Evolutionary conservation across 192 early-diverging fungal species (phyloP), one percentile per base, ranked within the genome.

Genomic region (Fimicolochytrium jonesii): DNA sequence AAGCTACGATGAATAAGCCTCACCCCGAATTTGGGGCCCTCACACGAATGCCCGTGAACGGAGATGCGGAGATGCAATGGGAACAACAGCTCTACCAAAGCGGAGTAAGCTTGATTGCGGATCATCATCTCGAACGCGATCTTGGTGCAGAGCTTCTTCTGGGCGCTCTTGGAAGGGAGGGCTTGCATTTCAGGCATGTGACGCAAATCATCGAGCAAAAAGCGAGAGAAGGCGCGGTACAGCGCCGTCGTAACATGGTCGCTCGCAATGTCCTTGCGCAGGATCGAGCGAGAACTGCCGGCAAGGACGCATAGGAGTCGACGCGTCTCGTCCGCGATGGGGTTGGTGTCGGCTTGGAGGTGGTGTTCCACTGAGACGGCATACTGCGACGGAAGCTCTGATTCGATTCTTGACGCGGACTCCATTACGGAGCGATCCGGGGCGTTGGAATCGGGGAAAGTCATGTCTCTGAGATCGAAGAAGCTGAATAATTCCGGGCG

Each of bases 41-140:
- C 37, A 32, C 57, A 59, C 13, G 34, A 31, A 20, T 59, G 44
- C 15, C 53, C 33, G 44, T 59, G 57, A 6, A 59, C 46, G 2
- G 57, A 59, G 20, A 59, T 41, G 5, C 57, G 57, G 17, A 59
- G 5, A 31, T 59, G 57, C 22, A 59, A 23, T 17, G 57, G 57
- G 2, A 59, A 45, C 0, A 59, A 43, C 22, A 42, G 37, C 9
- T 46, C 41, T 4, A 59, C 43, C 39, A 59, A 46, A 2, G 37
- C 25, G 13, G 57, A 59, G 4, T 59, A 59, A 2, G 57, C 57
- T 10, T 59, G n/a, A 30, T 59, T 59, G n/a, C 57, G 39, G 22
- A 32, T 13, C 26, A 29, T 55, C 57, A 59, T 59, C 43, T 59
- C 57, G 17, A 45, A 31, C 25, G 57, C 57, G 13, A 59, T 22